These are phyloP conservation scores for Zelopaecilomyces penicillatus DNA, from an alignment of 2,329 filamentous ascomycete genomes.

Conservation along the genomic window DNA sequence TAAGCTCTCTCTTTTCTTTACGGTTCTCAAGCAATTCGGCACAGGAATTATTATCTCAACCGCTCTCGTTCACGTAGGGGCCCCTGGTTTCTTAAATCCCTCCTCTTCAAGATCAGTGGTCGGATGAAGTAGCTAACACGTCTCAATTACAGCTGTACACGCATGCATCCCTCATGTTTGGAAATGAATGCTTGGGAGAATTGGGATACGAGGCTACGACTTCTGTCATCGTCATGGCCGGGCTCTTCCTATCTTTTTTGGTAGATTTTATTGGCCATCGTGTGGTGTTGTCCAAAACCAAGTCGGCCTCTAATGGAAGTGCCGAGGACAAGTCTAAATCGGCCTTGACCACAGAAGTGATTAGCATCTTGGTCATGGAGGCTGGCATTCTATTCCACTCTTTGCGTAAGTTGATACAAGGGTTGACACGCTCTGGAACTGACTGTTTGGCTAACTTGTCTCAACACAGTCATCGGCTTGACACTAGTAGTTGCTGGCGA, in stretches of 20 bases:
- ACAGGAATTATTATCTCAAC: constrained; percentile 66
- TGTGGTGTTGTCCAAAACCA: constrained; percentile 35
- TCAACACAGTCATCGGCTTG: constrained; percentile 47
- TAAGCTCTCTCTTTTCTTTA: constrained; percentile 43
- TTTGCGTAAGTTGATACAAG: constrained; percentile 38
- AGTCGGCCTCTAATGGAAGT: constrained; percentile 17
- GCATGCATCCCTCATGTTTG: constrained; percentile 65
- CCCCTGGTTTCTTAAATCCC: constrained; percentile 6
- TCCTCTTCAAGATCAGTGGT: too few species aligned
- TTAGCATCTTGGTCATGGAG: constrained; percentile 63
- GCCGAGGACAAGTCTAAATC: constrained; percentile 16
- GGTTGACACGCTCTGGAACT: constrained; percentile 6
- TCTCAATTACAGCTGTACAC: constrained; percentile 53
- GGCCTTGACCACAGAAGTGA: constrained; percentile 35
- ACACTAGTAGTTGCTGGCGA: constrained; percentile 54
- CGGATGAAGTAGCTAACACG: neutral
- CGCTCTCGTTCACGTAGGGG: constrained; percentile 55
- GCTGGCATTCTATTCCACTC: constrained; percentile 70
- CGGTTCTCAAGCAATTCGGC: constrained; percentile 63
- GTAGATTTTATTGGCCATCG: constrained; percentile 61
- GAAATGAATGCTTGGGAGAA: constrained; percentile 57
- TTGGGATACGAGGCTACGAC: constrained; percentile 61
- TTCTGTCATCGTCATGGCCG: constrained; percentile 64
- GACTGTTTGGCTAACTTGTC: too few species aligned
- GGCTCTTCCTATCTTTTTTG: constrained; percentile 63